A percentile compares a stretch with the other conserved stretches of the same genome.
These are phyloP conservation scores for Boletellus deceptivus DNA, from an alignment of 1,284 basidiomycete genomes.

Conservation along the genomic window DNA sequence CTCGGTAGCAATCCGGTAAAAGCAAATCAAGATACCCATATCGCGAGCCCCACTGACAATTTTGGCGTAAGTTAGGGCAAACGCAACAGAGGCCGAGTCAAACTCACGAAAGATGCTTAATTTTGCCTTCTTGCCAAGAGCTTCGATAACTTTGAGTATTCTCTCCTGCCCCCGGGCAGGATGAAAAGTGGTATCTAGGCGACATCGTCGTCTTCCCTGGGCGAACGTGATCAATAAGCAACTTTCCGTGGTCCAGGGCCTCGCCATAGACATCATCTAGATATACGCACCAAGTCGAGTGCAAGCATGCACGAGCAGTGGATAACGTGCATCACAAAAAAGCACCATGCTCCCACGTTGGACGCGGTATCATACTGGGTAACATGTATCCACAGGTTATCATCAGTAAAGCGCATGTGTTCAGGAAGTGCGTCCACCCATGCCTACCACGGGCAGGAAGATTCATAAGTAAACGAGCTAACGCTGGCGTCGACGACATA, in stretches of 20 bases:
- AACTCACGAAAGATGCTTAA: slow-evolving; percentile 66
- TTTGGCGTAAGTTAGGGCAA: slow-evolving; percentile 6
- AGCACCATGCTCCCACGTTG: slow-evolving; percentile 76
- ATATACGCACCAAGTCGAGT: slow-evolving; percentile 55
- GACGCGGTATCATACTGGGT: slow-evolving; percentile 75
- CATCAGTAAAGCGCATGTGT: slow-evolving; percentile 63
- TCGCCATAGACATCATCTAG: not conserved
- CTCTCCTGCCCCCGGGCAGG: slow-evolving; percentile 54
- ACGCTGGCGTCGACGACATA: slow-evolving; percentile 15
- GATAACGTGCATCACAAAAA: slow-evolving; percentile 66
- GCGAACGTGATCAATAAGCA: slow-evolving; percentile 1
- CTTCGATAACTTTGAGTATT: slow-evolving; percentile 56
- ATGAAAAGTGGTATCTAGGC: slow-evolving; percentile 22
- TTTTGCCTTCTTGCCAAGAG: slow-evolving; percentile 62
- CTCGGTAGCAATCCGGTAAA: not conserved
- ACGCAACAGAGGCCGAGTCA: not conserved
- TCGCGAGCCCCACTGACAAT: slow-evolving; percentile 54
- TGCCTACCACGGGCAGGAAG: slow-evolving; percentile 37
- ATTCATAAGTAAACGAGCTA: slow-evolving; percentile 4
- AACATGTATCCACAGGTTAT: slow-evolving; percentile 64
- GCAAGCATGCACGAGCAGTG: slow-evolving; percentile 65
- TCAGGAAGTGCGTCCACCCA: slow-evolving; percentile 67
- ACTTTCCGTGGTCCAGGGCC: not conserved
- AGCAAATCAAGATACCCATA: slow-evolving; percentile 52
- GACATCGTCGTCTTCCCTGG: slow-evolving; percentile 35